Conservation (phyloP, 306 rosid species). For the Lathyrus sativus region DNA sequence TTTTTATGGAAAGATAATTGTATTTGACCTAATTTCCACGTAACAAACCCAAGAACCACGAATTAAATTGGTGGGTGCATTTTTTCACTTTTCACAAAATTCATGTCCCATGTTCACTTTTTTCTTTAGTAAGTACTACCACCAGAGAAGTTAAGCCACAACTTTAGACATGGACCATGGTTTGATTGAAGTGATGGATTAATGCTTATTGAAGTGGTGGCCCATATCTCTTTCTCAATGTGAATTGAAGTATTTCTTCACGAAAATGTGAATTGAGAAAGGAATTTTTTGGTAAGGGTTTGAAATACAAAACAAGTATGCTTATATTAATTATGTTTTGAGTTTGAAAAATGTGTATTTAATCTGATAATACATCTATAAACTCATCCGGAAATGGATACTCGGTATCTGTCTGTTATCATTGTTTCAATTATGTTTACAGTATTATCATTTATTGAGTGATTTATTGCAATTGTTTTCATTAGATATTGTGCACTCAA, state of each 20-base stretch:
- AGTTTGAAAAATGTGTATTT: no score
- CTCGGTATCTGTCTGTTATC: no score
- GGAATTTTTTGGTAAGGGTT: no score
- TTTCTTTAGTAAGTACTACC: neutral
- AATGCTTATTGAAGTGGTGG: neutral
- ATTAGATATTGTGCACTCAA: no score
- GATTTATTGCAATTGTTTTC: no score
- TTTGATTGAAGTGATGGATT: neutral
- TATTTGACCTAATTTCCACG: slow-evolving; percentile 19
- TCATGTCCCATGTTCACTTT: slow-evolving; percentile 36
- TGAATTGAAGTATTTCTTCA: neutral
- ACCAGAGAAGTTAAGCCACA: neutral
- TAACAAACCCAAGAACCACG: slow-evolving; percentile 9
- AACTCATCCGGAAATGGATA: no score
- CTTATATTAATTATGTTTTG: no score
- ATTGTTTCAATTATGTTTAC: no score
- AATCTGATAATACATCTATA: no score
- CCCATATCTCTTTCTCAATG: neutral
- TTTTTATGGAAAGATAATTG: slow-evolving; percentile 24
- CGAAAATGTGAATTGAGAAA: no score
- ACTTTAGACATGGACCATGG: neutral
- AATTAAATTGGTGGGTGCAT: neutral
- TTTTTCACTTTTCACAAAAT: slow-evolving; percentile 33
- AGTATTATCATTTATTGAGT: no score
- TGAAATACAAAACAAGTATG: no score